Evolutionary conservation across 495 filamentous ascomycete species (phyloP).

Genomic region (Trichoderma erinaceum): DNA sequence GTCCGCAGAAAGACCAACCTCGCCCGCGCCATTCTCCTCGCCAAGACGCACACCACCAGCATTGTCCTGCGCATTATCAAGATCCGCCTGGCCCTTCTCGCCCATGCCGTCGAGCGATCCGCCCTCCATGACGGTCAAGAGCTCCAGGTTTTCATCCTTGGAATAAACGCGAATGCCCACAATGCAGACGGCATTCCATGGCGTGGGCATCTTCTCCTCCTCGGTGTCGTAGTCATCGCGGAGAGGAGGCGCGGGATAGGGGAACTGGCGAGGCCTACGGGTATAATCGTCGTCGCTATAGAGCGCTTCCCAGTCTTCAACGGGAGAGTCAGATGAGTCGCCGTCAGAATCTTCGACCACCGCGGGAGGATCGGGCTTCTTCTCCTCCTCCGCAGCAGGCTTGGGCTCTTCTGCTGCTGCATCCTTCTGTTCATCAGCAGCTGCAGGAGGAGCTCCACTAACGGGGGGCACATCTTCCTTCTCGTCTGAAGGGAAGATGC

Average conservation of each 20-base stretch:
- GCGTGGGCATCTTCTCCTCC: conserved; percentile 42
- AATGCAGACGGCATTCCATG: conserved; percentile 48
- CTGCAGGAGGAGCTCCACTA: conserved; percentile 16
- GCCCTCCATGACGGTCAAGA: conserved; percentile 44
- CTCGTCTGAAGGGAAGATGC: conserved; percentile 21
- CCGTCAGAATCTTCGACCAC: conserved; percentile 30
- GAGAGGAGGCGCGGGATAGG: conserved; percentile 23
- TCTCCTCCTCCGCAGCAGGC: conserved; percentile 15
- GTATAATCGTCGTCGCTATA: conserved; percentile 48
- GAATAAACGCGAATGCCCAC: conserved; percentile 46
- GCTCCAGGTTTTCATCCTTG: conserved; percentile 40
- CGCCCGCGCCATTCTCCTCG: conserved; percentile 31
- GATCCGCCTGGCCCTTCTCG: conserved; percentile 42
- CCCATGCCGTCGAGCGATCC: conserved; percentile 46
- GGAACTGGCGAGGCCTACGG: conserved; percentile 38
- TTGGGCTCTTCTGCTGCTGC: conserved; percentile 19
- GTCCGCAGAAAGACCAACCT: conserved; percentile 24
- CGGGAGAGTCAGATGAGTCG: conserved; percentile 43
- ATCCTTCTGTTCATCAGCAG: conserved; percentile 14
- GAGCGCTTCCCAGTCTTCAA: conserved; percentile 46
- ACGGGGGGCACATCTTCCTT: conserved; percentile 29
- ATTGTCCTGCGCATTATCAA: conserved; percentile 47
- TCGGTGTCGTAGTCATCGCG: conserved; percentile 35
- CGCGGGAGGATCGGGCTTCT: conserved; percentile 20
- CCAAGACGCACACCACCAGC: conserved; percentile 36